Evolutionary conservation across 805 yeast species (phyloP), one percentile per base, ranked within the genome.

Genomic region (Cyberlindnera suaveolens): DNA sequence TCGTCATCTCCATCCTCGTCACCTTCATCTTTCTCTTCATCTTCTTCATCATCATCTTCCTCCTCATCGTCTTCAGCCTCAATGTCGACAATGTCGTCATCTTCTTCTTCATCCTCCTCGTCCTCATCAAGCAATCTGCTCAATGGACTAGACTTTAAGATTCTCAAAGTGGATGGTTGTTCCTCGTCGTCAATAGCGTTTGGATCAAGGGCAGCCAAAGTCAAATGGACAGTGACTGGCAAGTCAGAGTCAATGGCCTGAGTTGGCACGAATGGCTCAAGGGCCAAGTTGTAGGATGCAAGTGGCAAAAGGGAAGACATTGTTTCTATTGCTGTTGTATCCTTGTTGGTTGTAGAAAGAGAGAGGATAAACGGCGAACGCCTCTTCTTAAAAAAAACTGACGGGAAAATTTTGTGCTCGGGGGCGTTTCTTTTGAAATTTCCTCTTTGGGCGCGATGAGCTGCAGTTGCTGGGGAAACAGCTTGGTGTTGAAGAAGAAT

Each of bases 191-290:
- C 96, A 55, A 77, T 80, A 27, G 95, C 75, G 38, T 81, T 85
- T 50, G 96, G 96, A 68, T 91, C 96, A 58, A 93, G 74, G 47
- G 99, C 95, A 50, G 96, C 99, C 77, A 91, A 76, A 42, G 98
- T 90, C 58, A 91, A 65, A 68, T 95, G 85, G 54, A 91, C 80
- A 49, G 97, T 83, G 53, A 86, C 85, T 40, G 97, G 96, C 64
- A 80, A 81, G 47, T 85, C 95, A 47, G 80, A 83, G 51, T 83
- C 86, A 61, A 86, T 79, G 47, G 96, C 96, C 40, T 89, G 89
- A 35, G 81, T 80, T 54, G 96, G 96, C 55, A 78, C 72, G 62
- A 84, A 93, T 56, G 99, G 99, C 65, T 76, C 73, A 51, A 91
- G 75, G 56, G 85, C 88, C 66, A 88, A 74, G 71, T 83, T 83